Base-by-base conservation (phyloP, 352 stramenopile genomes). In the Chrysophaeum taylorii region DNA sequence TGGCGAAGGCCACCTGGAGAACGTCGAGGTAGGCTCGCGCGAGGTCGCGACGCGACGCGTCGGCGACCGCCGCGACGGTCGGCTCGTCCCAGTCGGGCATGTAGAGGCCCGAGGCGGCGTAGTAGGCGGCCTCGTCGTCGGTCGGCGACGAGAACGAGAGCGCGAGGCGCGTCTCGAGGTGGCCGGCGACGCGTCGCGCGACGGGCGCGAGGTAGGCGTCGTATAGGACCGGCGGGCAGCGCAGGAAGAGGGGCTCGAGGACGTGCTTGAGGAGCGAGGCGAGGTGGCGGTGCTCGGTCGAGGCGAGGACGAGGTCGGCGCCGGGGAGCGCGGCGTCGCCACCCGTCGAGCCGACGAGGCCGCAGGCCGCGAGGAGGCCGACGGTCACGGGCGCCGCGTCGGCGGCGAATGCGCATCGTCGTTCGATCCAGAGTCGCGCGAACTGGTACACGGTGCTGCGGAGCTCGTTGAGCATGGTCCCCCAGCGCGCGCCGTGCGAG, bases 351-450 rank as follows among this genome's bases (percentile, higher is more conserved):
- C n/a, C 50, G 4, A 62, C 15, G 27, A 62, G n/a, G 4, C 50
- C 50, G 27, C 7, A 21, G 4, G 50, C 14, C 9, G 9, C 5
- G 27, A 62, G 25, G 23, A 62, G 27, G 2, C 7, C 50, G 4
- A 2, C 50, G n/a, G 50, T 62, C 15, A 62, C 25, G 4, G 7
- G 15, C n/a, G 5, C n/a, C 1, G 15, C 50, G 50, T 62, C 50
- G 50, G 50, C 7, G 4, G 50, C 50, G 27, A 62, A 62, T 4
- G 50, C 50, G 50, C 50, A 33, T 2, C 25, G 25, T 2, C 50
- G 25, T 31, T 62, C 50, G 50, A 62, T 36, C 50, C 50, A 62
- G 50, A 62, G 50, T 21, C 50, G 23, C n/a, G 50, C 50, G 15
- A 62, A 15, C 27, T 62, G 50, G 50, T 62, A 62, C 4, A 62